These are phyloP conservation scores for Mycosphaerella sp. DNA, from an alignment of 2,329 filamentous ascomycete species.

Conservation along the genomic window DNA sequence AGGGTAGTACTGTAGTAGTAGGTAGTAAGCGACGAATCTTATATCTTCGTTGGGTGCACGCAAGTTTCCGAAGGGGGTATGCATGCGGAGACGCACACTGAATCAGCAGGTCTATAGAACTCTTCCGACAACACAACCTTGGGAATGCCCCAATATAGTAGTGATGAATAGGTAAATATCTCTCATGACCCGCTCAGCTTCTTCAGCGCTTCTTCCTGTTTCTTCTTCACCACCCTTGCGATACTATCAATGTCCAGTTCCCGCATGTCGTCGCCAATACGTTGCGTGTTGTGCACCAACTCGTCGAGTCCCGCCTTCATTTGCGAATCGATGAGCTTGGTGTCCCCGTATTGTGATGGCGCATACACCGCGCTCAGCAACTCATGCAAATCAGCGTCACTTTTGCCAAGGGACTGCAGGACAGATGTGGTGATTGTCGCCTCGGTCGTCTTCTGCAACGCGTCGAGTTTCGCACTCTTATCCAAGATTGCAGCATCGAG, in stretches of 20 bases:
- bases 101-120: too few relatives aligned
- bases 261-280: slow-evolving; percentile 35
- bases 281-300: slow-evolving; percentile 37
- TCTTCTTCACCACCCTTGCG: slow-evolving; percentile 17
- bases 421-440: slow-evolving; percentile 32
- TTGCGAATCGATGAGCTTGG: slow-evolving; percentile 23
- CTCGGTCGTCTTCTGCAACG: slow-evolving; percentile 34
- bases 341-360: slow-evolving; percentile 26
- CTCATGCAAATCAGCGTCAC: slow-evolving; percentile 35
- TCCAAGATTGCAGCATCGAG: slow-evolving; percentile 32
- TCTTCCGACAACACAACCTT: too few relatives aligned
- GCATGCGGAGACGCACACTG: too few relatives aligned
- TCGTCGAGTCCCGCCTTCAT: slow-evolving; percentile 31
- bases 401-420: slow-evolving; percentile 34
- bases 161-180: not conserved
- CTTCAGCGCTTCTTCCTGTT: slow-evolving; percentile 17
- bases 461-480: slow-evolving; percentile 32
- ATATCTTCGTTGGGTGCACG: too few relatives aligned
- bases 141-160: too few relatives aligned
- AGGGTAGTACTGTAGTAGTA: too few relatives aligned
- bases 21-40: too few relatives aligned
- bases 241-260: slow-evolving; percentile 30
- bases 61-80: too few relatives aligned
- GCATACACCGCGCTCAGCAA: slow-evolving; percentile 37
- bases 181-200: slow-evolving; percentile 7